A percentile compares a stretch with the other conserved stretches of the same genome.
Evolutionary conservation across 2,329 filamentous ascomycete species (phyloP).

Genomic region (Diaporthe sp.): DNA sequence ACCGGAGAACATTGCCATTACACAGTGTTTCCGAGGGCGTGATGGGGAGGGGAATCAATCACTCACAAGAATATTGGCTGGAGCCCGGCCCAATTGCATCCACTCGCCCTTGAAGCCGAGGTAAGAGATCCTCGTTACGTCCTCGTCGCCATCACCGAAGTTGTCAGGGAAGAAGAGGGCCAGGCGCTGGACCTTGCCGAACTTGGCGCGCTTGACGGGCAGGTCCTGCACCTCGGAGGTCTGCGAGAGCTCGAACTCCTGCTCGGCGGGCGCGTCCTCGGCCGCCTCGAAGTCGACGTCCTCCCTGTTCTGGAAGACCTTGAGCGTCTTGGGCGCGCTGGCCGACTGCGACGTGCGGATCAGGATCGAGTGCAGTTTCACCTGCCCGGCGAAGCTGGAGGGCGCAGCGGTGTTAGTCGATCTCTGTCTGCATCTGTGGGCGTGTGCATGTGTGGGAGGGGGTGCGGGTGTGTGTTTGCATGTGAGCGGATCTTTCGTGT

Average conservation of each 20-base stretch:
- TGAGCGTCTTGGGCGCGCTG: constrained; percentile 84
- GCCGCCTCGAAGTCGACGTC: constrained; percentile 88
- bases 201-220: constrained; percentile 87
- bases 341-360: constrained; percentile 81
- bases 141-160: constrained; percentile 84
- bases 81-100: constrained; percentile 87
- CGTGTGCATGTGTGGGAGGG: neutral
- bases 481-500: neutral
- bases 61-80: constrained; percentile 78
- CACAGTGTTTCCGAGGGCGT: neutral
- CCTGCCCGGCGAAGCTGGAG: constrained; percentile 88
- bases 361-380: constrained; percentile 91
- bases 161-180: constrained; percentile 94
- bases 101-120: constrained; percentile 95
- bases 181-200: constrained; percentile 86
- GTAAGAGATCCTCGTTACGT: constrained; percentile 84
- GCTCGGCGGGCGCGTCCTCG: constrained; percentile 77
- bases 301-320: constrained; percentile 88
- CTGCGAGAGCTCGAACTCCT: constrained; percentile 82
- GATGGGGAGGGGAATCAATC: neutral
- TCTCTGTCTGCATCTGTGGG: neutral
- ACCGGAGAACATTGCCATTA: too few relatives aligned
- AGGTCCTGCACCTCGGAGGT: constrained; percentile 89
- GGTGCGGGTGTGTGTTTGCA: neutral
- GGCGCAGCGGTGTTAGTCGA: neutral